Percentiles rank a stretch among this genome's conserved stretches.
phyloP scores from a whole-genome alignment of 2,329 filamentous ascomycete genomes.

The Arthrobotrys conoides region DNA sequence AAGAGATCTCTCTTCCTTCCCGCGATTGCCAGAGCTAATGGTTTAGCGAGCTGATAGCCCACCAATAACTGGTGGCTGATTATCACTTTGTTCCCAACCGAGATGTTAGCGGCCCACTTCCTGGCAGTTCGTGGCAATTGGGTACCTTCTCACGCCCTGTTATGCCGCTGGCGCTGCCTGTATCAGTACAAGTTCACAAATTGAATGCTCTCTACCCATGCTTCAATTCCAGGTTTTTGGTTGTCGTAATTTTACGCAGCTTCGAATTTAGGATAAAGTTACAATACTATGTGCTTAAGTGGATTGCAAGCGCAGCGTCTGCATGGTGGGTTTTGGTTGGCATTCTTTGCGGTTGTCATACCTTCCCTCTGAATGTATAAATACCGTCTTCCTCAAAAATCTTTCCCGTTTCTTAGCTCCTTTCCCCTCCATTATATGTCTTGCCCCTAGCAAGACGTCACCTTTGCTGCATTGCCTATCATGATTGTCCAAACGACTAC shows the following conservation, averaged over 20 bases:
- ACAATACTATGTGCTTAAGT: constrained; percentile 2
- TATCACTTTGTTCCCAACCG: constrained; percentile 11
- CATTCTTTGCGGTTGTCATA: constrained; percentile 26
- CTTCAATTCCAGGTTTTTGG: constrained; percentile 10
- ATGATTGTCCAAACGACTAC: constrained; percentile 49
- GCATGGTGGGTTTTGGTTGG: not conserved
- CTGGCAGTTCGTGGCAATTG: constrained; percentile 11
- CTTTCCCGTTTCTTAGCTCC: not conserved
- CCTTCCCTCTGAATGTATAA: constrained; percentile 15
- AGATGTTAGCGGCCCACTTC: constrained; percentile 16
- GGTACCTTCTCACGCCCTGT: constrained; percentile 9
- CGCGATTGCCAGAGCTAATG: constrained; percentile 15
- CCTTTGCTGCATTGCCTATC: not conserved
- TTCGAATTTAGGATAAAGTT: constrained; percentile 54
- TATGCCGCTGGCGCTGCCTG: not conserved
- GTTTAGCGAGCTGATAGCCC: constrained; percentile 17
- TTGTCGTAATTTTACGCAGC: constrained; percentile 21
- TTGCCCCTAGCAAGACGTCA: constrained; percentile 17
- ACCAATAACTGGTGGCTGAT: constrained; percentile 10
- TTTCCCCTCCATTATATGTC: not conserved
- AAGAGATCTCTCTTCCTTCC: constrained; percentile 6
- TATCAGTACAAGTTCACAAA: constrained; percentile 12
- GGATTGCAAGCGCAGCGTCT: constrained; percentile 26
- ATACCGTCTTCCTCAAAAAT: constrained; percentile 8
- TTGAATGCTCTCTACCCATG: constrained; percentile 8